These are phyloP conservation scores for Calvatia gigantea DNA, from an alignment of 768 basidiomycete species.

Conservation along the genomic window DNA sequence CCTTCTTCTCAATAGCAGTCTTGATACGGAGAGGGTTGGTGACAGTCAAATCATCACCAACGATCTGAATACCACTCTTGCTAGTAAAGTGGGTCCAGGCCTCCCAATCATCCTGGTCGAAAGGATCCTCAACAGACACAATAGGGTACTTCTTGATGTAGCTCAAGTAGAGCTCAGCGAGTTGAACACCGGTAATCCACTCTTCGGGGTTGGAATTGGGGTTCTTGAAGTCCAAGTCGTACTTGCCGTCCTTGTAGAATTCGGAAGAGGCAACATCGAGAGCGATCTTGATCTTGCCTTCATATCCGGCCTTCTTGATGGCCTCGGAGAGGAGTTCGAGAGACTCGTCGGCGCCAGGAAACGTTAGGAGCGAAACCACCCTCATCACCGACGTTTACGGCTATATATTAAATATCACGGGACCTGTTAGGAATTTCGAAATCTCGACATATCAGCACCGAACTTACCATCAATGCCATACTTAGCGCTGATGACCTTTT, in stretches of 20 bases:
- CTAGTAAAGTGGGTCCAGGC: conserved; percentile 93
- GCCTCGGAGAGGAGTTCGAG: conserved; percentile 94
- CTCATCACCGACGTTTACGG: conserved; percentile 99
- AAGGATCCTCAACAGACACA: conserved; percentile 94
- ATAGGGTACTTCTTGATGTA: conserved; percentile 95
- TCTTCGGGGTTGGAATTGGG: conserved; percentile 97
- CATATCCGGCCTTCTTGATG: conserved; percentile 97
- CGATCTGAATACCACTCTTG: conserved; percentile 79
- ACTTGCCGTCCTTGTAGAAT: conserved; percentile 99
- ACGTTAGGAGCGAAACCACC: conserved; percentile 99
- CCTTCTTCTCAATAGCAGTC: conserved; percentile 99
- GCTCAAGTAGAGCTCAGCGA: conserved; percentile 86
- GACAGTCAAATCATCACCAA: conserved; percentile 96
- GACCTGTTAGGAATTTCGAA: conserved; percentile 2
- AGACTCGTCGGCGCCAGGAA: conserved; percentile 92
- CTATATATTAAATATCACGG: conserved; percentile 40
- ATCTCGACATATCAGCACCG: conserved; percentile 6
- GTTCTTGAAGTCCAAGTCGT: conserved; percentile 99
- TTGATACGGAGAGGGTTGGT: conserved; percentile 97
- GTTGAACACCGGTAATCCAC: conserved; percentile 90
- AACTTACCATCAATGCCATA: conserved; percentile 93
- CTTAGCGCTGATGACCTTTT: conserved; percentile 98
- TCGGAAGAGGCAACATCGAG: conserved; percentile 99
- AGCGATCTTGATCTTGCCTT: conserved; percentile 98
- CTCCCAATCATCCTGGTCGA: conserved; percentile 99